Percentiles rank a stretch among this genome's conserved stretches.
These are phyloP conservation scores for Cyclostephanos invisitatus DNA, from an alignment of 108 stramenopile genomes.

Conservation along the genomic window DNA sequence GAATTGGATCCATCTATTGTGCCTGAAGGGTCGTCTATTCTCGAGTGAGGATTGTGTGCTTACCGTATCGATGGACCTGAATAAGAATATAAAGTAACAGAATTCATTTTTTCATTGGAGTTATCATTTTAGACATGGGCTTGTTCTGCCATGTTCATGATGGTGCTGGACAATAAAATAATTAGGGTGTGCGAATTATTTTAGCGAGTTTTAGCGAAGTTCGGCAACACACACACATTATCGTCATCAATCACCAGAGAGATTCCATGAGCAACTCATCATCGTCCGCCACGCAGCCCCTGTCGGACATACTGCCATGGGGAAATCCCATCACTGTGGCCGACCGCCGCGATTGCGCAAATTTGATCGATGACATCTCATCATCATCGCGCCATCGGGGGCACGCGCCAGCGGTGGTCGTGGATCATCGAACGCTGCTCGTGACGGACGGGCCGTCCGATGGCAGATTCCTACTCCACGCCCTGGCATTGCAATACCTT, in stretches of 20 bases:
- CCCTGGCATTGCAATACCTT: conserved; percentile 44
- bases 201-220: too few species aligned
- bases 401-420: background rate
- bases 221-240: too few species aligned
- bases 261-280: conserved; percentile 8
- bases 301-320: conserved; percentile 44
- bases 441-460: conserved; percentile 45
- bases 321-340: conserved; percentile 17
- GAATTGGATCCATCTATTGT: background rate
- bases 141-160: background rate
- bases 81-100: background rate
- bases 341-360: background rate
- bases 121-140: too few species aligned
- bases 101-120: background rate
- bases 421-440: conserved; percentile 34
- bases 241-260: too few species aligned
- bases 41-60: conserved; percentile 4
- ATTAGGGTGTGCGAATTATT: too few species aligned
- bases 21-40: conserved; percentile 8
- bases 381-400: background rate
- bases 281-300: conserved; percentile 36
- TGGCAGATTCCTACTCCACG: conserved; percentile 41
- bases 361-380: background rate
- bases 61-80: background rate
- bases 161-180: too few species aligned